Conservation (phyloP, 495 filamentous ascomycete genomes). For the Aspergillus sparsus region DNA sequence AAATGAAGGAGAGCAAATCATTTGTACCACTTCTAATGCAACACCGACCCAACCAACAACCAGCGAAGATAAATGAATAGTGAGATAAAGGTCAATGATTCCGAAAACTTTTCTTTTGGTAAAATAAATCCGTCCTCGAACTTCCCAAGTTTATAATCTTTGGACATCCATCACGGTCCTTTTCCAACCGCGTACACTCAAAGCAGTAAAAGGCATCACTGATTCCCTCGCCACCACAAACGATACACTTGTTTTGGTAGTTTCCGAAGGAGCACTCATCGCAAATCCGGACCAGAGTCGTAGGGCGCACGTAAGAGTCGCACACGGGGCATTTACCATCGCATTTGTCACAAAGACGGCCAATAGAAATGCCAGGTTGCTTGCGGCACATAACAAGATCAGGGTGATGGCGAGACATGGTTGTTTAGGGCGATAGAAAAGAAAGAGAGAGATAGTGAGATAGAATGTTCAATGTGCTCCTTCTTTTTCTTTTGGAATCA, state of each 20-base stretch:
- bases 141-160: constrained; percentile 99
- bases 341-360: constrained; percentile 99
- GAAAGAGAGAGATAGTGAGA: constrained; percentile 5
- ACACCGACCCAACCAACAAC: constrained; percentile 9
- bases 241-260: constrained; percentile 99
- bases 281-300: constrained; percentile 96
- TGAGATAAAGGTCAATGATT: constrained; percentile 54
- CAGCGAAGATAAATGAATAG: constrained; percentile 10
- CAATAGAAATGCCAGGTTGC: constrained; percentile 96
- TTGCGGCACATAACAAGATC: constrained; percentile 99
- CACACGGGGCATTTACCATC: constrained; percentile 99
- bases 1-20: too few relatives aligned
- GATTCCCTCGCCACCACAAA: constrained; percentile 98
- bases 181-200: constrained; percentile 95
- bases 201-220: constrained; percentile 99
- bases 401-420: constrained; percentile 45
- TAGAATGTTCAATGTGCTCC: constrained; percentile 6
- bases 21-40: neutral
- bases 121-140: constrained; percentile 92
- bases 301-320: constrained; percentile 97
- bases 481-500: neutral
- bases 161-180: constrained; percentile 95
- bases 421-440: constrained; percentile 18
- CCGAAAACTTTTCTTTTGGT: constrained; percentile 76
- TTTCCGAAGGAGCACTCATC: constrained; percentile 99